Conservation (phyloP, 2,329 filamentous ascomycete genomes). For the Canariomyces notabilis region DNA sequence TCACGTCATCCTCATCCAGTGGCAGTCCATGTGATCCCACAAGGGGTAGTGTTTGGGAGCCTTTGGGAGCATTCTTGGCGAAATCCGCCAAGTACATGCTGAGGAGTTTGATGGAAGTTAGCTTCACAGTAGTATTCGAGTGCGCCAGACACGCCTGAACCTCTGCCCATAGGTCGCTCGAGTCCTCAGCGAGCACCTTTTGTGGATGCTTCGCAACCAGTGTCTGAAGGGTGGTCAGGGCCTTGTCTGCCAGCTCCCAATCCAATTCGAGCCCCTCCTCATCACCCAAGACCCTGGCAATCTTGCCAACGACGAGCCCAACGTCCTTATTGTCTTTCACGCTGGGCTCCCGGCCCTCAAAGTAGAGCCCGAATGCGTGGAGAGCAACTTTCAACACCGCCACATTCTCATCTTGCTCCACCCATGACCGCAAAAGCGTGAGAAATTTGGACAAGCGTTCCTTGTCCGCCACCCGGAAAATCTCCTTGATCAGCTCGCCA, state of each 20-base stretch:
- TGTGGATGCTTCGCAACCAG: conserved; percentile 63
- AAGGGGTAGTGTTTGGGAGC: conserved; percentile 54
- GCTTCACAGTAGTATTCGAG: conserved; percentile 68
- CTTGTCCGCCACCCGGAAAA: conserved; percentile 72
- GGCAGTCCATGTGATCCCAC: conserved; percentile 65
- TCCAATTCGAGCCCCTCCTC: conserved; percentile 51
- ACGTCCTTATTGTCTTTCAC: conserved; percentile 63
- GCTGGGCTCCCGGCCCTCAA: conserved; percentile 60
- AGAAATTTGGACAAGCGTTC: conserved; percentile 69
- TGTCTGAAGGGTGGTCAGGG: conserved; percentile 63
- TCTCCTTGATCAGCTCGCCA: conserved; percentile 69
- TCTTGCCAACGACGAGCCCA: conserved; percentile 53
- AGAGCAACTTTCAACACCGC: conserved; percentile 68
- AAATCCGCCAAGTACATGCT: conserved; percentile 78
- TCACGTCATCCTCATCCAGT: conserved; percentile 60
- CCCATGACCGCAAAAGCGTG: conserved; percentile 66
- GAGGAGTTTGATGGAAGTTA: conserved; percentile 68
- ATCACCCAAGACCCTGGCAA: conserved; percentile 48
- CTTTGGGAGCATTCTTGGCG: conserved; percentile 55
- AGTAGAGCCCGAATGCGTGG: conserved; percentile 77
- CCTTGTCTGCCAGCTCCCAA: conserved; percentile 69
- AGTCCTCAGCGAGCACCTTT: conserved; percentile 54
- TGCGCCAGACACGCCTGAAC: conserved; percentile 67
- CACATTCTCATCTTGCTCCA: conserved; percentile 67
- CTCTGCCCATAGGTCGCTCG: conserved; percentile 64